A percentile compares a stretch with the other conserved stretches of the same genome.
These are phyloP conservation scores for Chrysopogon serrulatus DNA, from an alignment of 176 grass and related monocot genomes.

Conservation along the genomic window DNA sequence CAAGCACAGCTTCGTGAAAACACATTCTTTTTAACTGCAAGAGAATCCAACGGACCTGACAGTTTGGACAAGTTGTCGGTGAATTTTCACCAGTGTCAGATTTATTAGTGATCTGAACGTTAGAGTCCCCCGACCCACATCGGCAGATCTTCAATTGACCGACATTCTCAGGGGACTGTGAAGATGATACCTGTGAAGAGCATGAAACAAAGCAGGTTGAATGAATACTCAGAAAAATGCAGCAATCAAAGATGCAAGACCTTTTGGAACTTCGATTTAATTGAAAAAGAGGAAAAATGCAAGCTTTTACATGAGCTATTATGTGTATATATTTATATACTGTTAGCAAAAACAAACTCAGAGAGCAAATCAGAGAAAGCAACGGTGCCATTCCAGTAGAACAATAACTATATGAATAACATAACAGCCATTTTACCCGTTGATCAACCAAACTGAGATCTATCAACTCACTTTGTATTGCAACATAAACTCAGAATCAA, in stretches of 20 bases:
- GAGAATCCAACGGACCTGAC: constrained; percentile 52
- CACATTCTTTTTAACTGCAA: neutral
- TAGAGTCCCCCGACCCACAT: constrained; percentile 67
- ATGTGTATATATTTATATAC: constrained; percentile 11
- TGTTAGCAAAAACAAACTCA: constrained; percentile 6
- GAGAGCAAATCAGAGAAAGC: neutral
- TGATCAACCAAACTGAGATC: constrained; percentile 7
- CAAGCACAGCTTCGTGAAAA: constrained; percentile 1
- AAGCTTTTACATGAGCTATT: constrained; percentile 10
- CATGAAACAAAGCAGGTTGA: constrained; percentile 6
- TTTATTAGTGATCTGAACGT: constrained; percentile 47
- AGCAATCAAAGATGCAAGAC: neutral
- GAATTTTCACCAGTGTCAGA: constrained; percentile 63
- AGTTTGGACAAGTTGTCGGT: constrained; percentile 54
- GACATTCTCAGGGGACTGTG: constrained; percentile 55
- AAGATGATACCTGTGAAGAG: constrained; percentile 60
- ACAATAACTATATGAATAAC: constrained; percentile 9
- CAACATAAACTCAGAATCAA: constrained; percentile 35
- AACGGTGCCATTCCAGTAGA: neutral
- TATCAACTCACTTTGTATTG: neutral
- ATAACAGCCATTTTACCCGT: neutral
- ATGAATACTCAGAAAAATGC: constrained; percentile 16
- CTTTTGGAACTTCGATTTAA: constrained; percentile 8
- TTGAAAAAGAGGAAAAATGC: neutral
- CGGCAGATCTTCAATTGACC: constrained; percentile 56